Evolutionary conservation across 2,329 filamentous ascomycete genomes (phyloP), one percentile per base, ranked within the genome.

Genomic region (Hypoxylon sp.): DNA sequence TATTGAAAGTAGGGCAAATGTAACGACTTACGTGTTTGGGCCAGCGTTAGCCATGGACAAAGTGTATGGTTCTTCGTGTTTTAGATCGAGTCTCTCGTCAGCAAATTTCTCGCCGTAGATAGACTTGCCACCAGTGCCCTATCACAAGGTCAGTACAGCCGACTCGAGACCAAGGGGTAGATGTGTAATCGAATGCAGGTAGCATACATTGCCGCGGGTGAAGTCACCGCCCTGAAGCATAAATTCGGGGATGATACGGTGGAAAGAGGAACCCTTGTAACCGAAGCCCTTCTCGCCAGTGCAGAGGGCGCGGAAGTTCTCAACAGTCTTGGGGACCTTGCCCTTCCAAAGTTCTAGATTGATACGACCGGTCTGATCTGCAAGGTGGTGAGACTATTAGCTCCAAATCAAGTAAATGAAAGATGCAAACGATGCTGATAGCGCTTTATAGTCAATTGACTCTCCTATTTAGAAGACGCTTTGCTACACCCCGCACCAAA

Each of bases 151-250:
- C n/a, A n/a, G n/a, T n/a, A n/a, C n/a, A n/a, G n/a, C n/a, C n/a
- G n/a, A n/a, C n/a, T n/a, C n/a, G n/a, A n/a, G n/a, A n/a, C n/a
- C n/a, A n/a, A n/a, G n/a, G n/a, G n/a, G n/a, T n/a, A n/a, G n/a
- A n/a, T n/a, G n/a, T n/a, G n/a, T n/a, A n/a, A n/a, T n/a, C n/a
- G n/a, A n/a, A n/a, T n/a, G n/a, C n/a, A n/a, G 19, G 33, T 50
- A 48, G 84, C 92, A 82, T 87, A 97, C 94, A 84, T 97, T 96
- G 80, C 90, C 90, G 80, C 92, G 92, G 84, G 94, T 97, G 87
- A 97, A 97, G 88, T 97, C 94, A 88, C 94, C 94, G 81, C 94
- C 94, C 88, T 97, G 94, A 77, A 97, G 91, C 94, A 97, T 97
- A 88, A 97, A 97, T 65, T 93, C 82, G 76, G 92, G 92, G 83